These are phyloP conservation scores for Cladophialophora psammophila DNA, from an alignment of 2,329 filamentous ascomycete species.

Conservation along the genomic window DNA sequence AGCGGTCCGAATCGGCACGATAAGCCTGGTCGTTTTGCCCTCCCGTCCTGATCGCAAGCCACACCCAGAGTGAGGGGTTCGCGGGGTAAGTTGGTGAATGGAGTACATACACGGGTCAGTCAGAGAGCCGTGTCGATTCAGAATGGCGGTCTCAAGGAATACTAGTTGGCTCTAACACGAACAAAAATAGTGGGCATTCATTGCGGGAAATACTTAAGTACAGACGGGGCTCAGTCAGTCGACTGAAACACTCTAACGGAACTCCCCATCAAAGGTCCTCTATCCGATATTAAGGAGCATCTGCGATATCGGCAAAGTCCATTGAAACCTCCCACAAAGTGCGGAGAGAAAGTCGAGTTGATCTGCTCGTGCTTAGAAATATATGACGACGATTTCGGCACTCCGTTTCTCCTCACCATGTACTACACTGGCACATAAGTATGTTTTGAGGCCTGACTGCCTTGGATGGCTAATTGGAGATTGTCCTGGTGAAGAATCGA, in stretches of 20 bases:
- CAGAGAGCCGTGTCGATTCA: background rate
- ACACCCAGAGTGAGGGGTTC: background rate
- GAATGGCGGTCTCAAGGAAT: background rate
- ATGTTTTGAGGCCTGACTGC: background rate
- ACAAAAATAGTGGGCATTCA: background rate
- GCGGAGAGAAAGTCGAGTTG: constrained; percentile 16
- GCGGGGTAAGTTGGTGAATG: constrained; percentile 8
- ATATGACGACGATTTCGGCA: constrained; percentile 7
- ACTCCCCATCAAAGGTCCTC: background rate
- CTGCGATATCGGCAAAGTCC: background rate
- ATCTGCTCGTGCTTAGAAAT: background rate
- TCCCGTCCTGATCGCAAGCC: background rate
- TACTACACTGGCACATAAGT: background rate
- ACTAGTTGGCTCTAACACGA: background rate
- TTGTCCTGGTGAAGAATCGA: background rate
- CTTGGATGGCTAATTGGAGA: background rate
- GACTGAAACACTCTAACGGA: background rate
- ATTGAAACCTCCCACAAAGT: background rate
- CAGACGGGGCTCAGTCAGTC: background rate
- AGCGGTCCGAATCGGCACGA: background rate
- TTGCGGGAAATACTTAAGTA: background rate
- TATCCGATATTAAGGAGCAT: background rate
- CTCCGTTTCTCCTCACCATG: constrained; percentile 6
- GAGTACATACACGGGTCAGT: constrained; percentile 4
- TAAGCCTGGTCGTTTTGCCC: background rate